Evolutionary conservation across 208 protist species (phyloP), one percentile per base, ranked within the genome.

Genomic region (Endotrypanum monterogeii): DNA sequence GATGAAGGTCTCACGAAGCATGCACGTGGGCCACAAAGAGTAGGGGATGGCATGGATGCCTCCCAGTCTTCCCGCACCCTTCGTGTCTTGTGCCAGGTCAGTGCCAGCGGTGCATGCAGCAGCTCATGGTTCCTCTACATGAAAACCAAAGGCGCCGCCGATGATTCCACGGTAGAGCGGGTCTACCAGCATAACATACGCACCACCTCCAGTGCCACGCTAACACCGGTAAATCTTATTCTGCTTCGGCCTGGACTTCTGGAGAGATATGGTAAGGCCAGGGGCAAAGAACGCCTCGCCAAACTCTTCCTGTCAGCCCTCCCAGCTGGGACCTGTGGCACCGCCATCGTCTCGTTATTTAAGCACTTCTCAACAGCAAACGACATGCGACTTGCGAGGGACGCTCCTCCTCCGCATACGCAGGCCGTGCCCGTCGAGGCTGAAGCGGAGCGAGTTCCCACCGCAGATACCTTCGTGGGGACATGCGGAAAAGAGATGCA

Each of bases 71-170:
- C 84, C 58, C 75, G 54, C 28, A 83, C 84, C 3, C 78, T 95
- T 39, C 61, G 70, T 30, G 72, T 37, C 63, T 80, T 89, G 52
- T 73, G 75, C 48, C 83, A 89, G 73, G 74, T 96, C 51, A 94
- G 89, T 61, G 55, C 83, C 8, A 74, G 82, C 52, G 73, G 80
- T n/a, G 87, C 90, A 5, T 80, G 82, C 69, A 76, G 75, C 44
- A 69, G 70, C 67, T 89, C 86, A 9, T 92, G 78, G 82, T 73
- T 96, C 18, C 74, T 94, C 0, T 96, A 96, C 79, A 69, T 79
- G 70, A 77, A 87, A 28, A 92, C 85, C 7, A 96, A 96, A 66
- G 89, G 90, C 23, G 54, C 46, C 9, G 82, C 78, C 8, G 92
- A 96, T 39, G 83, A 83, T 35, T 75, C 82, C 3, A 81, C 90